A percentile compares a stretch with the other conserved stretches of the same genome.
These are phyloP conservation scores for Camelina hispida DNA, from an alignment of 345 rosid genomes.

Conservation along the genomic window DNA sequence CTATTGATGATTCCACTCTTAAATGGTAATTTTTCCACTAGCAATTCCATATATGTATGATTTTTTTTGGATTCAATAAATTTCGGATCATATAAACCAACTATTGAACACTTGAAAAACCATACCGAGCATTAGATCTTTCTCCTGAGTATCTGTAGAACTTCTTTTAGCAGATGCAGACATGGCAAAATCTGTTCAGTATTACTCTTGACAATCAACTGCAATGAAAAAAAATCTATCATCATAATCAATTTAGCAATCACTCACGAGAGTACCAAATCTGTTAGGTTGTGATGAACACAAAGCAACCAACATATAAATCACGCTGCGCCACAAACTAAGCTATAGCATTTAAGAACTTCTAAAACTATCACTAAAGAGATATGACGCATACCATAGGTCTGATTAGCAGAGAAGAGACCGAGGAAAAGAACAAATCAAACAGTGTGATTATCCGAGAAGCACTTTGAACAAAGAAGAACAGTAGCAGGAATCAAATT, in stretches of 20 bases:
- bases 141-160: conserved; percentile 47
- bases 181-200: conserved; percentile 45
- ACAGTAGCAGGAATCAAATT: too few relatives aligned
- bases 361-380: background rate
- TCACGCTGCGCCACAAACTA: conserved; percentile 23
- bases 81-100: background rate
- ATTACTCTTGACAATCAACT: conserved; percentile 34
- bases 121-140: conserved; percentile 56
- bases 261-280: conserved; percentile 13
- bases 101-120: conserved; percentile 15
- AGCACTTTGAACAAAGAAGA: too few relatives aligned
- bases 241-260: conserved; percentile 10
- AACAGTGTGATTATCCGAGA: too few relatives aligned
- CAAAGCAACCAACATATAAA: conserved; percentile 12
- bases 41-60: background rate
- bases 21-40: background rate
- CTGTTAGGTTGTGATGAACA: conserved; percentile 15
- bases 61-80: background rate
- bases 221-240: conserved; percentile 20
- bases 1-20: conserved; percentile 4
- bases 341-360: background rate
- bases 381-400: background rate
- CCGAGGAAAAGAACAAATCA: too few relatives aligned
- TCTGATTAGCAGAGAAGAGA: too few relatives aligned
- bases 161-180: conserved; percentile 50